These are phyloP conservation scores for Cephaloascus albidus DNA, from an alignment of 805 yeast species.

Conservation along the genomic window DNA sequence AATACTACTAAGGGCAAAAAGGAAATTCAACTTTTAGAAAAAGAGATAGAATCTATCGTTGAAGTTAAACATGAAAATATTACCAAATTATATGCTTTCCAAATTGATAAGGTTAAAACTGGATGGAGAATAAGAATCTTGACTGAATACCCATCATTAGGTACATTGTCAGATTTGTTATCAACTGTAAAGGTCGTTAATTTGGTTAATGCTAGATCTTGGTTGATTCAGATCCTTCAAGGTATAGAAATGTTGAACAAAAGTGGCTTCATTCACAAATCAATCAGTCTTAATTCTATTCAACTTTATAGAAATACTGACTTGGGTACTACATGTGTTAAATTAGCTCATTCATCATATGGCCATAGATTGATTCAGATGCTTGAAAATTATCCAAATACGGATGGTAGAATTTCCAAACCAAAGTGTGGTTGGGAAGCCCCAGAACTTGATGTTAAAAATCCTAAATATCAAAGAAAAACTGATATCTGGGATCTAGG, in stretches of 20 bases:
- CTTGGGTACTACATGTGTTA: slow-evolving; percentile 47
- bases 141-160: slow-evolving; percentile 52
- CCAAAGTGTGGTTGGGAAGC: slow-evolving; percentile 53
- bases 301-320: slow-evolving; percentile 40
- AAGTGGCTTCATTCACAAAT: slow-evolving; percentile 71
- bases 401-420: slow-evolving; percentile 1
- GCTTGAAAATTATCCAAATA: slow-evolving; percentile 19
- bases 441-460: slow-evolving; percentile 50
- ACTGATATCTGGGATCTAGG: slow-evolving; percentile 95
- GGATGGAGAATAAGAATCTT: slow-evolving; percentile 65
- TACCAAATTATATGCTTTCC: slow-evolving; percentile 58
- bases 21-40: slow-evolving; percentile 63
- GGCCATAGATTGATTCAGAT: slow-evolving; percentile 25
- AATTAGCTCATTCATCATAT: slow-evolving; percentile 49
- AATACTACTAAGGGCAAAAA: slow-evolving; percentile 64
- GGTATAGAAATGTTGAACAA: slow-evolving; percentile 81
- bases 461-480: slow-evolving; percentile 51
- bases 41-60: slow-evolving; percentile 57
- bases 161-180: slow-evolving; percentile 55
- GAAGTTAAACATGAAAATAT: slow-evolving; percentile 59
- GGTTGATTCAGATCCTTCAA: slow-evolving; percentile 83
- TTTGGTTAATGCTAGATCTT: slow-evolving; percentile 70
- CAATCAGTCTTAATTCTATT: slow-evolving; percentile 53
- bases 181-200: slow-evolving; percentile 59
- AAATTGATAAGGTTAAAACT: slow-evolving; percentile 46